A percentile compares a stretch with the other conserved stretches of the same genome.
Conservation (phyloP, 371 early-diverging fungal species). For the Rhizomucor miehei region DNA sequence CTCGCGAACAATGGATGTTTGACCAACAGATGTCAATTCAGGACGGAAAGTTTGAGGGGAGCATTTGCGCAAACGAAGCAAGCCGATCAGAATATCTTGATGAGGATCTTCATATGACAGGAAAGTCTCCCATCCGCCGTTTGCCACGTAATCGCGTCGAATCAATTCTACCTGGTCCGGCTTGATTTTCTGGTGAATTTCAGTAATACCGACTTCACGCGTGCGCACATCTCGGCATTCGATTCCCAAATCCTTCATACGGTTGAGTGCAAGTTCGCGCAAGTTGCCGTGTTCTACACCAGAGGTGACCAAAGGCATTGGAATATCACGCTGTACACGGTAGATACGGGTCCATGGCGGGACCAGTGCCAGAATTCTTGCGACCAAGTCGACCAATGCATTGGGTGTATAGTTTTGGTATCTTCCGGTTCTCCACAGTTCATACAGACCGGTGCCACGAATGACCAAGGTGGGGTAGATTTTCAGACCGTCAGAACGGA, state of each 20-base stretch:
- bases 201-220: constrained; percentile 99
- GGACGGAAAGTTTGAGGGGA: constrained; percentile 89
- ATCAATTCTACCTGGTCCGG: constrained; percentile 97
- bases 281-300: constrained; percentile 99
- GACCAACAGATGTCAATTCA: constrained; percentile 81
- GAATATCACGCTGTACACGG: constrained; percentile 99
- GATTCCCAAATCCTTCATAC: constrained; percentile 98
- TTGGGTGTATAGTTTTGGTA: constrained; percentile 99
- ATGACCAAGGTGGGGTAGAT: constrained; percentile 99
- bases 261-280: constrained; percentile 94
- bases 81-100: constrained; percentile 98
- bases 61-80: constrained; percentile 97
- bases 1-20: constrained; percentile 96
- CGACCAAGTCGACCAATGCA: constrained; percentile 97
- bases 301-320: constrained; percentile 99
- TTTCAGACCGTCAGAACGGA: constrained; percentile 99
- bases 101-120: constrained; percentile 98
- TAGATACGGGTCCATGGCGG: constrained; percentile 99
- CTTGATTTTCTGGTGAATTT: constrained; percentile 95
- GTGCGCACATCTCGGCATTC: constrained; percentile 99
- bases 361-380: constrained; percentile 94
- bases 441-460: constrained; percentile 99
- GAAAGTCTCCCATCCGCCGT: constrained; percentile 99
- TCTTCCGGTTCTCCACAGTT: constrained; percentile 98
- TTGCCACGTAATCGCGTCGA: constrained; percentile 98